phyloP scores from a whole-genome alignment of 2,329 filamentous ascomycete genomes.

The Pseudocercospora macadamiae region DNA sequence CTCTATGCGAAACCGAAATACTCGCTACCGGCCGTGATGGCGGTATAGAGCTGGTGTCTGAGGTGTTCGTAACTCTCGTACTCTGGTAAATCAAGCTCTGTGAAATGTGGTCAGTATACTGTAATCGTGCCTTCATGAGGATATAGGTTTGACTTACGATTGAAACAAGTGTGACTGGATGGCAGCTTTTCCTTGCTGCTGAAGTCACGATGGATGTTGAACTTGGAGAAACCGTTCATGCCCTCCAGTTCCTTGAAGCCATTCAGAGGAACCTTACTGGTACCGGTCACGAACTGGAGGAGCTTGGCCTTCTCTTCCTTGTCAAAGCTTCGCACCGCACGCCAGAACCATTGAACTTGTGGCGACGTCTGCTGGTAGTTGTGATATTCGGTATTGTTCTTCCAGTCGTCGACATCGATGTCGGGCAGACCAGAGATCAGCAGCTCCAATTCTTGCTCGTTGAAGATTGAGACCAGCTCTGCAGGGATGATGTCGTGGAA shows the following conservation, averaged over 20 bases:
- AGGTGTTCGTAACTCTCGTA: constrained; percentile 95
- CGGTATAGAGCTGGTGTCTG: constrained; percentile 84
- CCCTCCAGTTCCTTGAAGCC: constrained; percentile 99
- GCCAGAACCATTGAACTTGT: constrained; percentile 99
- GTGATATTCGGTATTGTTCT: constrained; percentile 97
- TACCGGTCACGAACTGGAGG: constrained; percentile 96
- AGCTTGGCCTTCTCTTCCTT: constrained; percentile 98
- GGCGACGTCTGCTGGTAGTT: constrained; percentile 93
- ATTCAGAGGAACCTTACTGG: constrained; percentile 96
- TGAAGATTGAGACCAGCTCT: constrained; percentile 94
- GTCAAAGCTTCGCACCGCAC: constrained; percentile 93
- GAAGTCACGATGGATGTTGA: constrained; percentile 98
- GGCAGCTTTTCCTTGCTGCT: constrained; percentile 94
- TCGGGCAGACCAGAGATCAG: constrained; percentile 96
- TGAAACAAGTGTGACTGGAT: constrained; percentile 98
- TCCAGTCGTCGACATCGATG: constrained; percentile 98
- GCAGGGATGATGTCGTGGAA: constrained; percentile 98
- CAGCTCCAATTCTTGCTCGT: constrained; percentile 94
- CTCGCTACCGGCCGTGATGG: constrained; percentile 96
- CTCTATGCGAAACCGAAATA: constrained; percentile 94
- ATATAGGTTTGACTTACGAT: constrained; percentile 70
- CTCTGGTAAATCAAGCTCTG: constrained; percentile 96
- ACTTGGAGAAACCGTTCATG: constrained; percentile 97
- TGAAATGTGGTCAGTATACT: constrained; percentile 41
- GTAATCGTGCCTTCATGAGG: background rate